A percentile compares a stretch with the other conserved stretches of the same genome.
Evolutionary conservation across 768 basidiomycete species (phyloP).

Genomic region (Stropharia rugosoannulata): DNA sequence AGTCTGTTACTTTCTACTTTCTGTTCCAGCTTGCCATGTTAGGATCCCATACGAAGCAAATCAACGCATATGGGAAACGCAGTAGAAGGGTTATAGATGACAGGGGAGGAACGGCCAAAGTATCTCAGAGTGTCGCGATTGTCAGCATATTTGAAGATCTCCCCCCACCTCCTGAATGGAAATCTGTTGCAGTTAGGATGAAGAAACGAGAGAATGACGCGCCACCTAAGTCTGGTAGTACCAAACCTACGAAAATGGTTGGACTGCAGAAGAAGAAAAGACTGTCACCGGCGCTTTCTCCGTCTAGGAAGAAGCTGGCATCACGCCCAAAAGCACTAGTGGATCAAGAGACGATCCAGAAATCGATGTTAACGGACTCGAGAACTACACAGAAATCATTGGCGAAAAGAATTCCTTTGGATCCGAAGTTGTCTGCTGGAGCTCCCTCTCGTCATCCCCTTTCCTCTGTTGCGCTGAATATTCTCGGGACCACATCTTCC

Average conservation of each 20-base stretch:
- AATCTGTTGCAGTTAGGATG: conserved; percentile 43
- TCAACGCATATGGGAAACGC: conserved; percentile 65
- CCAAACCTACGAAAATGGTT: conserved; percentile 35
- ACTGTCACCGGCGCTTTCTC: conserved; percentile 33
- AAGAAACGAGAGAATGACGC: conserved; percentile 43
- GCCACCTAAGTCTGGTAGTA: conserved; percentile 29
- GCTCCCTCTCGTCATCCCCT: conserved; percentile 33
- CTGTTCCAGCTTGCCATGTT: conserved; percentile 41
- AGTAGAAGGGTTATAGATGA: conserved; percentile 57
- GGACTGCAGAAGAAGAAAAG: conserved; percentile 40
- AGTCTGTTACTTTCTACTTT: not conserved
- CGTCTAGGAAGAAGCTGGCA: conserved; percentile 30
- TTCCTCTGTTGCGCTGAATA: conserved; percentile 28
- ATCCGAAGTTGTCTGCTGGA: conserved; percentile 10
- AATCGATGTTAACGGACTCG: conserved; percentile 3
- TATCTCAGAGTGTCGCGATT: conserved; percentile 26
- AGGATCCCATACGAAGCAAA: conserved; percentile 60
- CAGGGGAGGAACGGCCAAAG: conserved; percentile 21
- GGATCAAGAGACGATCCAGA: conserved; percentile 15
- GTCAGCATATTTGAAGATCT: conserved; percentile 44
- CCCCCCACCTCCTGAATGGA: conserved; percentile 36
- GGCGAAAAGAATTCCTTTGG: conserved; percentile 4
- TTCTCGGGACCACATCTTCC: conserved; percentile 36
- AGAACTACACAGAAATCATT: conserved; percentile 19
- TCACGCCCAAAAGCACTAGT: conserved; percentile 31